A percentile compares a stretch with the other conserved stretches of the same genome.
Conservation (phyloP, 1,284 basidiomycete genomes). For the Exsudoporus floridanus region DNA sequence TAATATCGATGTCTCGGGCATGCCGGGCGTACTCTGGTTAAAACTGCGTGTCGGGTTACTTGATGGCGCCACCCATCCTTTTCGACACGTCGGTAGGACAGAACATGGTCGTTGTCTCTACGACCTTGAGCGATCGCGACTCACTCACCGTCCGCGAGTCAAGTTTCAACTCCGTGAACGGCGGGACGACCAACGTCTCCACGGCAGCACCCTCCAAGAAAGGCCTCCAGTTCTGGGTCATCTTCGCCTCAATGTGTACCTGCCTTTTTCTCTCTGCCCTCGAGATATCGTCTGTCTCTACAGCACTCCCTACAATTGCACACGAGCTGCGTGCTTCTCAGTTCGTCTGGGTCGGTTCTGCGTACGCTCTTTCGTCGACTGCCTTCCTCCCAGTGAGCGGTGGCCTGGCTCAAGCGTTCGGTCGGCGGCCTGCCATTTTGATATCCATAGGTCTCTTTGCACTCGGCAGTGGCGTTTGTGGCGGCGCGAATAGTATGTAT, state of each 20-base stretch:
- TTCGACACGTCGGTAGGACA: no score
- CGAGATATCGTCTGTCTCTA: slow-evolving; percentile 8
- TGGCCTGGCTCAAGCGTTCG: slow-evolving; percentile 3
- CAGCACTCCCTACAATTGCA: slow-evolving; percentile 11
- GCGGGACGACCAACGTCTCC: no score
- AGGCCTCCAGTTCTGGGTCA: slow-evolving; percentile 3
- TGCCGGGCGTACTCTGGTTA: no score
- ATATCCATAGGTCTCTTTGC: slow-evolving; percentile 2
- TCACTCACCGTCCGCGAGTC: no score
- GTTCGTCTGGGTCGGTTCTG: slow-evolving; percentile 6
- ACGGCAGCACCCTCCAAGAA: background rate
- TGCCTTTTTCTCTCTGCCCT: slow-evolving; percentile 12
- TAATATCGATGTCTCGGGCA: no score
- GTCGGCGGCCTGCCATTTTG: background rate
- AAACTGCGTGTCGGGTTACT: no score
- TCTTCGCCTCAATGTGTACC: slow-evolving; percentile 9
- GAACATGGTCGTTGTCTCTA: no score
- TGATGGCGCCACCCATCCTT: no score
- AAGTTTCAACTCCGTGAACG: no score
- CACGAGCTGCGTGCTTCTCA: background rate
- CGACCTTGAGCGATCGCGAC: no score
- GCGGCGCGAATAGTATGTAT: background rate
- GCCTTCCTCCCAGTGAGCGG: slow-evolving; percentile 9
- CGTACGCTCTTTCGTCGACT: slow-evolving; percentile 4
- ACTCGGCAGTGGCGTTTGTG: slow-evolving; percentile 5